Base-by-base conservation (phyloP, 2,329 filamentous ascomycete genomes). In the Diaporthe helianthi region DNA sequence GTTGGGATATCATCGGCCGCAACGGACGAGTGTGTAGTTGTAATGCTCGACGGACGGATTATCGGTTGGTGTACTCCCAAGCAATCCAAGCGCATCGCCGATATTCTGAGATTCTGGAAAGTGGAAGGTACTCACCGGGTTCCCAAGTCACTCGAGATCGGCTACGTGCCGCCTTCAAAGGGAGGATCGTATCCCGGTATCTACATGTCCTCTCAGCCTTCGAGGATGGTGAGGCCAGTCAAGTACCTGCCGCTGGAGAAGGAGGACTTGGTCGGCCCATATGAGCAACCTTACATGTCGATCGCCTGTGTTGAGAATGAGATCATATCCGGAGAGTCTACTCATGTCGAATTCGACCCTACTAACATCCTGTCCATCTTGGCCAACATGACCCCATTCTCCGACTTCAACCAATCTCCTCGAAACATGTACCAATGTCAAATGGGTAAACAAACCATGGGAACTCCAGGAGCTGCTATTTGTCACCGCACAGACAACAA, bases 391-490 rank as follows among this genome's bases (percentile, higher is more conserved):
- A 99, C 96, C 0, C 96, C 96, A 4, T 99, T 99, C 82, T 98
- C 95, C 55, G 93, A 99, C 79, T 97, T 97, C 83, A 99, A 99
- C 82, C 96, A 99, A 80, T 98, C 94, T 17, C 96, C 96, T 1
- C 87, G 96, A 87, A 99, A 99, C 82, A 98, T 98, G 95, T 99
- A 98, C 79, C 93, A 97, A 79, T 98, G 94, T 83, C 96, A 98
- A 85, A 98, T 98, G 96, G 94, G 93, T 83, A 99, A 99, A 80
- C 96, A 99, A 83, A 94, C 95, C 0, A 99, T 99, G 96, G 96
- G 96, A 80, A 98, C 96, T 29, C 94, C 95, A 4, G 94, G 92
- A 69, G 92, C 94, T 9, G 92, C 95, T 2, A 84, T 95, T 72
- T 87, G 89, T 69, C 92, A 97, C 81, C 90, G 96, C 77, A 97